Evolutionary conservation across 768 basidiomycete genomes (phyloP).

Genomic region (Mycena pura): DNA sequence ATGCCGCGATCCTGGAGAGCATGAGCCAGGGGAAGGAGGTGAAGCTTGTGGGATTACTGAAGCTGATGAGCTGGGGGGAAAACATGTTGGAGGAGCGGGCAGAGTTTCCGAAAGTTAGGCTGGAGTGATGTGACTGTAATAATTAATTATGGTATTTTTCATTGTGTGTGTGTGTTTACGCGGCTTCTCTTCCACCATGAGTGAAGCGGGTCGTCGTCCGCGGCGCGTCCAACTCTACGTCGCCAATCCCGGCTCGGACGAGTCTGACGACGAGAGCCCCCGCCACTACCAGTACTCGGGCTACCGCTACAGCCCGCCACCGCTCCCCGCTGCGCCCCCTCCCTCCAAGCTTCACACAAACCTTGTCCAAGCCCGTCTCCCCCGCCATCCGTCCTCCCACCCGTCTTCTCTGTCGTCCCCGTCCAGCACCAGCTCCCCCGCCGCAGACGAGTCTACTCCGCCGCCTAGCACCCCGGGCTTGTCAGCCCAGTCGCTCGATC

Average conservation of each 20-base stretch:
- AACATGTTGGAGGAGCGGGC: conserved; percentile 75
- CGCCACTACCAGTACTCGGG: conserved; percentile 34
- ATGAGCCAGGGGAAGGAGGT: conserved; percentile 93
- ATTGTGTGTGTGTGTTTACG: conserved; percentile 3
- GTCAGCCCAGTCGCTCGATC: conserved; percentile 37
- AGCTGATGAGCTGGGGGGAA: conserved; percentile 91
- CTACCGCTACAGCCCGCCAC: conserved; percentile 39
- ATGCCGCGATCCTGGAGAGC: conserved; percentile 92
- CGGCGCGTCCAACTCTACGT: conserved; percentile 58
- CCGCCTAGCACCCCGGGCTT: conserved; percentile 72
- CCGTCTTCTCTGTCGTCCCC: conserved; percentile 69
- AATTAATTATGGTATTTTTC: conserved; percentile 25
- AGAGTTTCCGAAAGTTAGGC: conserved; percentile 65
- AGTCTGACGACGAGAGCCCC: conserved; percentile 38
- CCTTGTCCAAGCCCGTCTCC: too few relatives aligned
- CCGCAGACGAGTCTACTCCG: conserved; percentile 69
- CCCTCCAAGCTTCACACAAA: too few relatives aligned
- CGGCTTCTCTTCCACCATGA: conserved; percentile 48
- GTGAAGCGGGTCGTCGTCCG: conserved; percentile 62
- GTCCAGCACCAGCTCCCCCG: conserved; percentile 69
- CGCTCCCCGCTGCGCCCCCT: conserved; percentile 42
- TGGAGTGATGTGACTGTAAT: not conserved
- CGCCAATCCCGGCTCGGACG: conserved; percentile 65
- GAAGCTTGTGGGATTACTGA: conserved; percentile 82
- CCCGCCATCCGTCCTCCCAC: conserved; percentile 50